These are phyloP conservation scores for Calonectria pteridis DNA, from an alignment of 2,329 filamentous ascomycete species.

Conservation along the genomic window DNA sequence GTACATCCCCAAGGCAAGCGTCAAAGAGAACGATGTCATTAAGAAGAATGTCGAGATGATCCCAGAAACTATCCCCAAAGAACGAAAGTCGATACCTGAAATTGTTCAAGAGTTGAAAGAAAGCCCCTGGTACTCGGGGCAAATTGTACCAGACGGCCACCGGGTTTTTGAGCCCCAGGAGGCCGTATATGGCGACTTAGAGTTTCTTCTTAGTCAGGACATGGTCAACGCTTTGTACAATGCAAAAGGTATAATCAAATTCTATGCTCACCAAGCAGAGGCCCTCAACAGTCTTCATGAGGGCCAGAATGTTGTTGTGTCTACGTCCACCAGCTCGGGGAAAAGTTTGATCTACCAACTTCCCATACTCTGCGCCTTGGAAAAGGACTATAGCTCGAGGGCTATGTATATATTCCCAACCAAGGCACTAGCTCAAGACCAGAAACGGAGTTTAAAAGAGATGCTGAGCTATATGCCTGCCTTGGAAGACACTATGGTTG, in stretches of 20 bases:
- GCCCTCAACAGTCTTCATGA: slow-evolving; percentile 90
- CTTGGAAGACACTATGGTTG: slow-evolving; percentile 81
- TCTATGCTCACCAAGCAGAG: slow-evolving; percentile 94
- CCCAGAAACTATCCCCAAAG: slow-evolving; percentile 80
- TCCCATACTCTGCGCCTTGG: slow-evolving; percentile 88
- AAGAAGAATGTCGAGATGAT: slow-evolving; percentile 59
- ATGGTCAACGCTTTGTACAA: slow-evolving; percentile 98
- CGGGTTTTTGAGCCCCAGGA: slow-evolving; percentile 89
- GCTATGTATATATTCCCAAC: slow-evolving; percentile 99
- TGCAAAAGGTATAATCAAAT: slow-evolving; percentile 83
- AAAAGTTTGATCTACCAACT: slow-evolving; percentile 99
- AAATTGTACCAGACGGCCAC: slow-evolving; percentile 94
- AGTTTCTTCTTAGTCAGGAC: slow-evolving; percentile 88
- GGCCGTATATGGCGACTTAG: slow-evolving; percentile 83
- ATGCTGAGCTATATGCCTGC: slow-evolving; percentile 84
- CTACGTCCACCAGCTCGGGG: slow-evolving; percentile 95
- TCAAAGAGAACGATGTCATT: slow-evolving; percentile 48
- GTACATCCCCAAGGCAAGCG: slow-evolving; percentile 73
- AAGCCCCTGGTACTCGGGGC: slow-evolving; percentile 88
- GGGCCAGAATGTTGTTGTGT: slow-evolving; percentile 89
- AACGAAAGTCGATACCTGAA: slow-evolving; percentile 83
- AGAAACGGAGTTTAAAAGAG: slow-evolving; percentile 88
- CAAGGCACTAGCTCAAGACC: slow-evolving; percentile 95
- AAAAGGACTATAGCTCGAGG: slow-evolving; percentile 79
- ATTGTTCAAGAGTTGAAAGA: slow-evolving; percentile 88